Conservation (phyloP, 768 basidiomycete species). For the Lactarius pseudohatsudake region DNA sequence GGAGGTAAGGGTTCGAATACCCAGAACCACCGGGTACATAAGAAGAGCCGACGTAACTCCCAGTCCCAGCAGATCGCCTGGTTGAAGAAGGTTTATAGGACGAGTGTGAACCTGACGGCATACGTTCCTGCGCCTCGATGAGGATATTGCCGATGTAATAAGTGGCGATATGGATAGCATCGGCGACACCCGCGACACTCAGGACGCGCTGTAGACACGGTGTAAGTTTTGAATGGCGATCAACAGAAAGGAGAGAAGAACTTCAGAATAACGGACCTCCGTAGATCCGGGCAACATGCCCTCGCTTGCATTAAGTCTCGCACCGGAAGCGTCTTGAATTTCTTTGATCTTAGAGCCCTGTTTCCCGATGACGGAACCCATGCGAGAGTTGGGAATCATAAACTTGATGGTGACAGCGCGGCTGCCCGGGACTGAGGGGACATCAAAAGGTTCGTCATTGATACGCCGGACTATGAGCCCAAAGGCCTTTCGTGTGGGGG, state of each 20-base stretch:
- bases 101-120: slow-evolving; percentile 65
- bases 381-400: slow-evolving; percentile 98
- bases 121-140: slow-evolving; percentile 85
- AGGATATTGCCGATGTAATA: slow-evolving; percentile 99
- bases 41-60: slow-evolving; percentile 48
- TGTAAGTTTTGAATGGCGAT: slow-evolving; percentile 25
- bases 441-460: slow-evolving; percentile 98
- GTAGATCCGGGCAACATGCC: slow-evolving; percentile 99
- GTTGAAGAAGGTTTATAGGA: slow-evolving; percentile 70
- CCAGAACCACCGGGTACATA: slow-evolving; percentile 75
- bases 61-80: slow-evolving; percentile 41
- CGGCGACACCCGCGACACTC: slow-evolving; percentile 96
- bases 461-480: slow-evolving; percentile 98
- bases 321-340: slow-evolving; percentile 98
- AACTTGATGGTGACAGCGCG: slow-evolving; percentile 99
- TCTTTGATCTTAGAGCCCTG: slow-evolving; percentile 98
- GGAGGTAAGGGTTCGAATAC: slow-evolving; percentile 49
- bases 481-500: slow-evolving; percentile 68
- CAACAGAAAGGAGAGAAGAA: slow-evolving; percentile 18
- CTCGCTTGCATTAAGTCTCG: slow-evolving; percentile 93
- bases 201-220: slow-evolving; percentile 73
- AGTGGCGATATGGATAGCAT: slow-evolving; percentile 98
- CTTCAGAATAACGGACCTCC: slow-evolving; percentile 59
- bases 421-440: slow-evolving; percentile 95
- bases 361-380: slow-evolving; percentile 99